These are phyloP conservation scores for Suillus alpinus DNA, from an alignment of 768 basidiomycete genomes.

Conservation along the genomic window DNA sequence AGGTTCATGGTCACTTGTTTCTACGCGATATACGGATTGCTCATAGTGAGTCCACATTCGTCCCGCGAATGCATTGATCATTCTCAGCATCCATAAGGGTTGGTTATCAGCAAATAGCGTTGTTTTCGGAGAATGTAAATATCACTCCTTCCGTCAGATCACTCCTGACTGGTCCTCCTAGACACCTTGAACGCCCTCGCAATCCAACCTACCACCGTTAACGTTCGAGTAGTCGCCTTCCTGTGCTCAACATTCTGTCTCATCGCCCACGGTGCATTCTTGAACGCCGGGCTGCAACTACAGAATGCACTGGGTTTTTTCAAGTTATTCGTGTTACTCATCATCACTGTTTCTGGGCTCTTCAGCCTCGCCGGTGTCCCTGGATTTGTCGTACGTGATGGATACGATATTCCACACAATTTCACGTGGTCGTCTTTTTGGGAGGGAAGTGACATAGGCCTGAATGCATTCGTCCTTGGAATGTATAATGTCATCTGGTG, in stretches of 20 bases:
- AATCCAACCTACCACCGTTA: slow-evolving; percentile 40
- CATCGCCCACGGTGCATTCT: slow-evolving; percentile 51
- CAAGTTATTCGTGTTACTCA: slow-evolving; percentile 54
- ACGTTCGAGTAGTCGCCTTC: slow-evolving; percentile 53
- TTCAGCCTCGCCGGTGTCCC: slow-evolving; percentile 47
- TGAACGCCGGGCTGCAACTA: slow-evolving; percentile 55
- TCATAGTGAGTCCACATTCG: slow-evolving; percentile 43
- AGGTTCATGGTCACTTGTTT: slow-evolving; percentile 59
- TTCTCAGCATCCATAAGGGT: slow-evolving; percentile 38
- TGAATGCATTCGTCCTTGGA: slow-evolving; percentile 61
- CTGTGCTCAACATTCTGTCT: slow-evolving; percentile 55
- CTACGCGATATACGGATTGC: slow-evolving; percentile 55
- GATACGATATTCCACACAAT: slow-evolving; percentile 53
- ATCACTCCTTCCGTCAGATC: not conserved
- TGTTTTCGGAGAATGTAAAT: slow-evolving; percentile 72
- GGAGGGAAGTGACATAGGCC: slow-evolving; percentile 54
- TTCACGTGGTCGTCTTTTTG: slow-evolving; percentile 60
- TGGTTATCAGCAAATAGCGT: slow-evolving; percentile 56
- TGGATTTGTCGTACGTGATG: slow-evolving; percentile 48
- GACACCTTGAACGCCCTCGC: slow-evolving; percentile 58
- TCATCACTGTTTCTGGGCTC: slow-evolving; percentile 53
- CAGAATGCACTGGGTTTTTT: slow-evolving; percentile 63
- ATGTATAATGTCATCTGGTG: slow-evolving; percentile 74
- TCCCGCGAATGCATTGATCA: not conserved
- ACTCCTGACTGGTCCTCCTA: slow-evolving; percentile 23